phyloP scores from a whole-genome alignment of 2,329 filamentous ascomycete species.

The Talaromyces sp. region DNA sequence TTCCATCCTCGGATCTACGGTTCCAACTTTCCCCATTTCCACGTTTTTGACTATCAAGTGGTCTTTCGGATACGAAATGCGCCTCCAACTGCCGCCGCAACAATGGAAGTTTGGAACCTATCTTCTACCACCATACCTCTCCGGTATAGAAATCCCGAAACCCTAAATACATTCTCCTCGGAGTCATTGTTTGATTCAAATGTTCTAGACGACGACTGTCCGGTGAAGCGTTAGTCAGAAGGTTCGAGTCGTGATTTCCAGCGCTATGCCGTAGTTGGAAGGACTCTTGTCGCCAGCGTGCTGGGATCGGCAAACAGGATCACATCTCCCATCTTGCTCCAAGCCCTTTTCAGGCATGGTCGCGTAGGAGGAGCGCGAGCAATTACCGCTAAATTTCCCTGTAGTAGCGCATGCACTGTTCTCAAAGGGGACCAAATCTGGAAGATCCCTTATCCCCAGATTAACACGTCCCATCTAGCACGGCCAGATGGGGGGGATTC shows the following conservation, averaged over 20 bases:
- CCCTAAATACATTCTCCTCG: background rate
- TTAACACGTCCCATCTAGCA: too few species aligned
- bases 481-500: too few species aligned
- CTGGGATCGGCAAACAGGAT: conserved; percentile 1
- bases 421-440: too few species aligned
- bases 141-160: background rate
- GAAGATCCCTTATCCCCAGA: too few species aligned
- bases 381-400: background rate
- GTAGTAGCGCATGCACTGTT: background rate
- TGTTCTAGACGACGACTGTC: too few species aligned
- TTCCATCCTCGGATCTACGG: background rate
- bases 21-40: background rate
- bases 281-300: background rate
- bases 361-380: background rate
- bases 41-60: background rate
- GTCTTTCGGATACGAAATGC: background rate
- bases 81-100: background rate
- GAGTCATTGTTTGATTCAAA: too few species aligned
- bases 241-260: too few species aligned
- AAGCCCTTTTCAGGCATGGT: background rate
- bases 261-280: too few species aligned
- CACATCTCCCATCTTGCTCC: background rate
- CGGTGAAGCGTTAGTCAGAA: too few species aligned
- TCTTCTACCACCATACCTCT: background rate
- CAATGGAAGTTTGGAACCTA: background rate